These are phyloP conservation scores for Aspergillus indologenus DNA, from an alignment of 495 filamentous ascomycete genomes.

Conservation along the genomic window DNA sequence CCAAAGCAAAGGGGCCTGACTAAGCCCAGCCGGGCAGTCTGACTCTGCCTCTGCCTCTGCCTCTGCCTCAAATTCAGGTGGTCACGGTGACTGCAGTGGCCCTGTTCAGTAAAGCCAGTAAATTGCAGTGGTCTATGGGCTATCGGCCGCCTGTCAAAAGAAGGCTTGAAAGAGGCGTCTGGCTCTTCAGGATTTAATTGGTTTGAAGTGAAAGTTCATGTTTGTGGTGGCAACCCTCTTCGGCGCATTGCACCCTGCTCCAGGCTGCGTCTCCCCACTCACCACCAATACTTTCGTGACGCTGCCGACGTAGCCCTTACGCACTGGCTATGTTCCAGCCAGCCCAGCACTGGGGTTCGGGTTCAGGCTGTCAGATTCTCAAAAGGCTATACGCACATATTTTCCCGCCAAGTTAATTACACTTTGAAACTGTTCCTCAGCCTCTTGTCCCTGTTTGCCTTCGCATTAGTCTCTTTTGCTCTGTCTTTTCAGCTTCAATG, in stretches of 20 bases:
- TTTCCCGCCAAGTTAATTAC: background rate
- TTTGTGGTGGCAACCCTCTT: conserved; percentile 1
- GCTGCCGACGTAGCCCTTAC: background rate
- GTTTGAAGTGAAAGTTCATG: background rate
- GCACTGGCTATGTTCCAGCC: background rate
- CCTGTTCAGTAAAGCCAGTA: too few relatives aligned
- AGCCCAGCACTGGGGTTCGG: background rate
- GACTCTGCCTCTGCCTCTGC: too few relatives aligned
- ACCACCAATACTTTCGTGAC: background rate
- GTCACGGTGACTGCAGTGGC: background rate
- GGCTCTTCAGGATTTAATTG: background rate
- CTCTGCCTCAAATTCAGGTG: too few relatives aligned
- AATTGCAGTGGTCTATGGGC: too few relatives aligned
- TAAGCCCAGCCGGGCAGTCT: conserved; percentile 11
- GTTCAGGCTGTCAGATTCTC: background rate
- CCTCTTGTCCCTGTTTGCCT: too few relatives aligned
- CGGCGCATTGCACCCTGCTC: background rate
- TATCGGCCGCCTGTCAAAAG: background rate
- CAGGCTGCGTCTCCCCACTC: background rate
- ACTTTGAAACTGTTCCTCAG: background rate
- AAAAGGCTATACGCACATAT: background rate
- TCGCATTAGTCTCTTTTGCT: background rate
- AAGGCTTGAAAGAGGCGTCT: background rate
- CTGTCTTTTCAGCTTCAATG: background rate
- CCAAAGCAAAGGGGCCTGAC: conserved; percentile 7